Conservation (phyloP, 805 yeast genomes). For the Ogataea degrootiae region DNA sequence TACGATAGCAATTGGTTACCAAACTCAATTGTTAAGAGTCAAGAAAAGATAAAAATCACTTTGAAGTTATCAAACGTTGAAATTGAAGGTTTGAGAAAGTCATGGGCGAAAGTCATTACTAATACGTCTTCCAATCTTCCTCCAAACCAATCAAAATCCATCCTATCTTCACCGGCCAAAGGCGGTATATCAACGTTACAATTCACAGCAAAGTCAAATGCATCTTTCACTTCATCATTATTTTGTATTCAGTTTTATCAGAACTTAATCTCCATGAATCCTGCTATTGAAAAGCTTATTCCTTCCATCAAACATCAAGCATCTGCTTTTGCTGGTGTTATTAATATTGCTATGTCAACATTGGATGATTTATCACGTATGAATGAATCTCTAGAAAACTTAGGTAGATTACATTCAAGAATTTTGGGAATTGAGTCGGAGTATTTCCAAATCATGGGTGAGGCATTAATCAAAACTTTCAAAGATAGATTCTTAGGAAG, state of each 20-base stretch:
- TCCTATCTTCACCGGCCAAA: background rate
- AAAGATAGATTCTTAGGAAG: conserved; percentile 48
- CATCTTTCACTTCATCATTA: conserved; percentile 48
- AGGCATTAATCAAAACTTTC: conserved; percentile 63
- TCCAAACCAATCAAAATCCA: background rate
- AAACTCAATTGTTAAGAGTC: conserved; percentile 25
- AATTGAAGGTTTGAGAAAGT: conserved; percentile 40
- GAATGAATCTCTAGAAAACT: conserved; percentile 53
- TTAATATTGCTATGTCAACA: conserved; percentile 61
- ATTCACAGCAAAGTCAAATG: conserved; percentile 1
- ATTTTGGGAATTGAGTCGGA: conserved; percentile 68
- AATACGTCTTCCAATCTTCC: conserved; percentile 5
- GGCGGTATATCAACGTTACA: background rate
- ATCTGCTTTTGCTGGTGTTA: conserved; percentile 71
- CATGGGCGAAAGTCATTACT: conserved; percentile 40
- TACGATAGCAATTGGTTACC: conserved; percentile 33
- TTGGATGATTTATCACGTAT: conserved; percentile 54
- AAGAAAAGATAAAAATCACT: conserved; percentile 18
- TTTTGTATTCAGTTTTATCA: conserved; percentile 76
- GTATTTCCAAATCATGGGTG: conserved; percentile 69
- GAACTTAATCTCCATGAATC: conserved; percentile 58
- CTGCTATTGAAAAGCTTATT: conserved; percentile 56
- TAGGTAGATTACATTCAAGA: conserved; percentile 74
- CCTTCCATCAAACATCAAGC: conserved; percentile 80
- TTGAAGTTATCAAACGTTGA: conserved; percentile 31